Evolutionary conservation across 257 asterid species (phyloP).

Genomic region (Jasminum sambac): DNA sequence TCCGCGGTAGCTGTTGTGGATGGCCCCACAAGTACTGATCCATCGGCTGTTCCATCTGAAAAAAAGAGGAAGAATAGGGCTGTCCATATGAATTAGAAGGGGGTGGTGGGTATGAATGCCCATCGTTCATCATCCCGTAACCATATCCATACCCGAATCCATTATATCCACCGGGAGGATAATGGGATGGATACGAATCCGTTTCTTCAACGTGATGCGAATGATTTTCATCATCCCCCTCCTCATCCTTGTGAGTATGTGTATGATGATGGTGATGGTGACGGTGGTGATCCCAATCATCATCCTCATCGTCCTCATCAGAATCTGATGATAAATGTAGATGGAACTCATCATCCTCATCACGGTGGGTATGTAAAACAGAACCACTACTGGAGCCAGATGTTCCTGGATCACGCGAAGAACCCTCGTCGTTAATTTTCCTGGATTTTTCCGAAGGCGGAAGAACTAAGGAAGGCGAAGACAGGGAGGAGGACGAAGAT

Average conservation of each 20-base stretch:
- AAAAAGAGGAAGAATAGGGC: conserved; percentile 26
- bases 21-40: conserved; percentile 39
- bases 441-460: conserved; percentile 44
- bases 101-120: conserved; percentile 32
- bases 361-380: conserved; percentile 26
- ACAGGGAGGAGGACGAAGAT: conserved; percentile 46
- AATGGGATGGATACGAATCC: conserved; percentile 26
- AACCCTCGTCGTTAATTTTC: conserved; percentile 2
- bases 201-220: conserved; percentile 25
- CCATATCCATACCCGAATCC: conserved; percentile 28
- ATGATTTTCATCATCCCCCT: conserved; percentile 25
- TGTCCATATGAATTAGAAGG: conserved; percentile 34
- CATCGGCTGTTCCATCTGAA: conserved; percentile 19
- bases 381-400: background rate
- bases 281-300: conserved; percentile 28
- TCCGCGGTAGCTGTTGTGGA: conserved; percentile 13
- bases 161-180: conserved; percentile 34
- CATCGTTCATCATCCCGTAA: conserved; percentile 26
- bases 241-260: conserved; percentile 22
- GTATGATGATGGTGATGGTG: conserved; percentile 23
- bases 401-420: background rate
- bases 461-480: conserved; percentile 70
- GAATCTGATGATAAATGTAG: conserved; percentile 61
- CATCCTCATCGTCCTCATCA: conserved; percentile 43
- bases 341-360: conserved; percentile 55